Percentiles rank a stretch among this genome's conserved stretches.
These are phyloP conservation scores for Vitis rotundifolia DNA, from an alignment of 164 flowering plant species.

Conservation along the genomic window DNA sequence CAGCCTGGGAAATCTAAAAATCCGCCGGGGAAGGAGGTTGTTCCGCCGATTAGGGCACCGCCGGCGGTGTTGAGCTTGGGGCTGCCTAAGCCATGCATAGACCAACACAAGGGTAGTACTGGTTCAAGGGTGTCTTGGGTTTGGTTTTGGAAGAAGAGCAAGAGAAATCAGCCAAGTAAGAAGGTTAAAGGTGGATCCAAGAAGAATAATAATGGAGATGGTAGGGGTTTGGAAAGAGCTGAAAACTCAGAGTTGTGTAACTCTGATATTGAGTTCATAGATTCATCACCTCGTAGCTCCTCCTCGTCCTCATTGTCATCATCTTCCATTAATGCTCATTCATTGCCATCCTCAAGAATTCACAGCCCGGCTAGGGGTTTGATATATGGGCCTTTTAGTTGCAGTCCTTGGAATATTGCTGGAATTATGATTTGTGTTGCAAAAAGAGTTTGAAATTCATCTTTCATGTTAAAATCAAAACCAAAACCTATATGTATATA, in stretches of 20 bases:
- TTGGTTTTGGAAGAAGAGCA: slow-evolving; percentile 34
- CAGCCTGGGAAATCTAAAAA: slow-evolving; percentile 56
- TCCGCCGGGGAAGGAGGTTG: slow-evolving; percentile 16
- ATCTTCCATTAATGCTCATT: slow-evolving; percentile 15
- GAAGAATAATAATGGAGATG: not conserved
- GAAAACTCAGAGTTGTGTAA: slow-evolving; percentile 18
- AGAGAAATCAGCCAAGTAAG: slow-evolving; percentile 8
- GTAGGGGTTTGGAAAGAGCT: not conserved
- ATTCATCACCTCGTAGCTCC: slow-evolving; percentile 5
- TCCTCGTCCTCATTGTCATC: slow-evolving; percentile 24
- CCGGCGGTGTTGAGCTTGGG: slow-evolving; percentile 39
- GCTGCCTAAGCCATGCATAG: slow-evolving; percentile 23
- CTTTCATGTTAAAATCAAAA: too few species aligned
- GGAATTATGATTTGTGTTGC: slow-evolving; percentile 12
- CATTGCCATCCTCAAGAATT: slow-evolving; percentile 2
- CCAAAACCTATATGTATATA: too few species aligned
- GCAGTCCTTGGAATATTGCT: slow-evolving; percentile 35
- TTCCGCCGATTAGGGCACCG: slow-evolving; percentile 55
- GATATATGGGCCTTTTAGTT: slow-evolving; percentile 13
- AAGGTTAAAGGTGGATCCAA: not conserved
- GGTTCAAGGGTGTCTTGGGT: not conserved
- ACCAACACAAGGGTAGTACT: slow-evolving; percentile 4
- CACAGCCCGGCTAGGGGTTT: slow-evolving; percentile 8
- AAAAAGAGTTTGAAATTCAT: slow-evolving; percentile 7
- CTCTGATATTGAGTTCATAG: slow-evolving; percentile 24